Base-by-base conservation (phyloP, 1,284 basidiomycete species). In the Papiliotrema fonsecae region DNA sequence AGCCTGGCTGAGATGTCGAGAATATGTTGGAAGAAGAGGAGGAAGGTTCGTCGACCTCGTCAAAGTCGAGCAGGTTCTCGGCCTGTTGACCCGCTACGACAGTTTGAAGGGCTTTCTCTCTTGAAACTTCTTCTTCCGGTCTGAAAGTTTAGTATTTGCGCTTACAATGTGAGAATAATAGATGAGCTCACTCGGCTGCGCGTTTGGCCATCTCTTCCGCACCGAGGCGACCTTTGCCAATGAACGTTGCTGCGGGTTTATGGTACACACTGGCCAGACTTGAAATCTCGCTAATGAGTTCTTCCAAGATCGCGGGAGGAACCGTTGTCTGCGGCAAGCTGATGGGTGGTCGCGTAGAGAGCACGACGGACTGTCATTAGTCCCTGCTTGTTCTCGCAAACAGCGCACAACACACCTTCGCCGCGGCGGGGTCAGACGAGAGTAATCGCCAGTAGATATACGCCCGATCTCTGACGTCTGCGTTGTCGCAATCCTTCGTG, bases 381-480 rank as follows among this genome's bases (percentile, higher is more conserved):
- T 27, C 54, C 44, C 14, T 19, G 27, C 16, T n/a, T 5, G 21
- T 19, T 3, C 3, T 25, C 40, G 35, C 5, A n/a, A 10, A 13
- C 13, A 25, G 31, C 31, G 11, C n/a, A 16, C 28, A n/a, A 22
- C 19, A 18, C 56, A 88, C 90, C 80, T 93, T 96, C 0, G 93
- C 93, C 19, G 92, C 91, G 4, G 83, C 88, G 2, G 90, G 87
- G 72, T 98, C 94, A 31, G 89, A 89, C 10, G 88, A 93, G 37
- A 97, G 73, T 54, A 97, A 70, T 52, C 94, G 80, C 93, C 93
- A 97, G 69, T 97, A 97, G 42, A 97, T 94, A 69, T 96, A 97
- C 0, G 73, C 96, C 53, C 96, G 80, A 74, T 99, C 96, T 27
- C 96, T 82, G 36, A 97, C 78, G 76, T 99, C 96, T 6, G 96